Conservation (phyloP, 2,329 filamentous ascomycete species). For the Didymella sp. region DNA sequence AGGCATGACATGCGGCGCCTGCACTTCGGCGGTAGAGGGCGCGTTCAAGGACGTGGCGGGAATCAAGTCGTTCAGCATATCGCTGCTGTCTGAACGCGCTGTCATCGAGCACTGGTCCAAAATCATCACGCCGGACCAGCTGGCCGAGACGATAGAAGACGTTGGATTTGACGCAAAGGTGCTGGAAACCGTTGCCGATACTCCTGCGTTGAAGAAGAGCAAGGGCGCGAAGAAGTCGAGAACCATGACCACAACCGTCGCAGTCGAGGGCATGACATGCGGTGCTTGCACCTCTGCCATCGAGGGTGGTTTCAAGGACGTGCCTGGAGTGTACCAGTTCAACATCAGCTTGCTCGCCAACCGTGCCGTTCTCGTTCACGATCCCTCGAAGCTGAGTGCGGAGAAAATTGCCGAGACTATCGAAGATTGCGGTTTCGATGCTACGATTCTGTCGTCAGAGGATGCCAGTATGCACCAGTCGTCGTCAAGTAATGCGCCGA, state of each 20-base stretch:
- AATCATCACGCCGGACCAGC: constrained; percentile 59
- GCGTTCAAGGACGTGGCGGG: constrained; percentile 78
- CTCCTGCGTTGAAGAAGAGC: constrained; percentile 41
- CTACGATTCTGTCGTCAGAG: constrained; percentile 78
- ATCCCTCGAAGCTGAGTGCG: constrained; percentile 71
- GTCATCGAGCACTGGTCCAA: constrained; percentile 79
- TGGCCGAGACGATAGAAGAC: constrained; percentile 67
- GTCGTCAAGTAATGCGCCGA: constrained; percentile 63
- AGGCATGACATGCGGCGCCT: constrained; percentile 92
- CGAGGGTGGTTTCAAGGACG: constrained; percentile 77
- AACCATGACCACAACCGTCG: constrained; percentile 77
- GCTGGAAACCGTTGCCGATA: constrained; percentile 69
- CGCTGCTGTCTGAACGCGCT: constrained; percentile 82
- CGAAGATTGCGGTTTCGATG: constrained; percentile 89
- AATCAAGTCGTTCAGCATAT: constrained; percentile 79
- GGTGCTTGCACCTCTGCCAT: constrained; percentile 94
- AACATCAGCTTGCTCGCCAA: constrained; percentile 95
- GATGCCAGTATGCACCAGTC: constrained; percentile 62
- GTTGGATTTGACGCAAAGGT: constrained; percentile 83
- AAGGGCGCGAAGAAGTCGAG: constrained; percentile 52
- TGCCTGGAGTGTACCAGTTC: constrained; percentile 83
- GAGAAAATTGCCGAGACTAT: constrained; percentile 82
- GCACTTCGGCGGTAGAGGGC: constrained; percentile 83
- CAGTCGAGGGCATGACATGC: constrained; percentile 97
- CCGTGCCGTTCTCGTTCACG: constrained; percentile 85